phyloP scores from a whole-genome alignment of 2,329 filamentous ascomycete genomes.

The Eurotiales sp. region DNA sequence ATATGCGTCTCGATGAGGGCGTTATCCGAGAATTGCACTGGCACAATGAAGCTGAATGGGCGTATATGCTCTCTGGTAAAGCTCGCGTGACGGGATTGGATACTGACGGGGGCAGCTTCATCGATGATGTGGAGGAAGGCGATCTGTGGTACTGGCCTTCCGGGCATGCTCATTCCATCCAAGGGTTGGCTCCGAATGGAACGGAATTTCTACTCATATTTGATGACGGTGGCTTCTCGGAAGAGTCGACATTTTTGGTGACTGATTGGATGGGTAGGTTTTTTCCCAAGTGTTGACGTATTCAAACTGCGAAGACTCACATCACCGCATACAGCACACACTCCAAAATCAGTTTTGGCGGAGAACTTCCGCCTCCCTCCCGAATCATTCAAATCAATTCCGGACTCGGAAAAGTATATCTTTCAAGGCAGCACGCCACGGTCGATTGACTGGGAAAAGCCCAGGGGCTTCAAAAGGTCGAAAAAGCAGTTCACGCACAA shows the following conservation, averaged over 20 bases:
- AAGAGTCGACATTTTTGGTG: slow-evolving; percentile 67
- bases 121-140: slow-evolving; percentile 70
- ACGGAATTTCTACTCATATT: slow-evolving; percentile 61
- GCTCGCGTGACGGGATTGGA: slow-evolving; percentile 71
- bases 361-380: slow-evolving; percentile 71
- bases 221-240: slow-evolving; percentile 55
- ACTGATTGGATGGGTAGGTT: slow-evolving; percentile 64
- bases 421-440: slow-evolving; percentile 65
- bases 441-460: slow-evolving; percentile 60
- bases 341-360: slow-evolving; percentile 65
- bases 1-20: slow-evolving; percentile 71
- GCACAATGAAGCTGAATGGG: slow-evolving; percentile 74
- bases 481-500: slow-evolving; percentile 66
- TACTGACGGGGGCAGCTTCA: slow-evolving; percentile 69
- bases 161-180: slow-evolving; percentile 70
- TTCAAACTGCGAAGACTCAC: no score
- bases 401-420: slow-evolving; percentile 66
- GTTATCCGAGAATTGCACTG: slow-evolving; percentile 75
- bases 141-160: slow-evolving; percentile 77
- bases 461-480: slow-evolving; percentile 62
- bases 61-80: slow-evolving; percentile 66
- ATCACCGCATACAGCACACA: slow-evolving; percentile 51
- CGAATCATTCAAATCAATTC: slow-evolving; percentile 63
- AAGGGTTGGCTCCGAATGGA: slow-evolving; percentile 63
- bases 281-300: no score